phyloP scores from a whole-genome alignment of 2,329 filamentous ascomycete genomes.

The Phaeosphaeriaceae sp. region DNA sequence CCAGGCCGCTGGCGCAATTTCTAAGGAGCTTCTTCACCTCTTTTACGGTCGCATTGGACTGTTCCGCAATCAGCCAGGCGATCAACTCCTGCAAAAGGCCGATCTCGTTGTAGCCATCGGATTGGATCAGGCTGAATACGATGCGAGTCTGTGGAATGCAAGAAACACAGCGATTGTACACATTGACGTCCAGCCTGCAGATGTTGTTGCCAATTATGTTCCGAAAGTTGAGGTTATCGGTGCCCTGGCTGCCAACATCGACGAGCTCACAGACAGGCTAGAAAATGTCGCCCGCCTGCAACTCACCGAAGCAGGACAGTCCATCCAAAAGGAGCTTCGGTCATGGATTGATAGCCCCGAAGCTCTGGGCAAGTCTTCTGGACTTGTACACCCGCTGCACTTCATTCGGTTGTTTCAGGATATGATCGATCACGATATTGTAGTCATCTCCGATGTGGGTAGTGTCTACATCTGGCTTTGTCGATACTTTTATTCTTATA shows the following conservation, averaged over 20 bases:
- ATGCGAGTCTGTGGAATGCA: neutral
- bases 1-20: neutral
- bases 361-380: neutral
- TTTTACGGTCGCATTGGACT: neutral
- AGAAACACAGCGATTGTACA: neutral
- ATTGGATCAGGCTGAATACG: neutral
- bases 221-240: neutral
- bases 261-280: neutral
- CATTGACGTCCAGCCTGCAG: neutral
- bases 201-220: neutral
- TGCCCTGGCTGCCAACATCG: neutral
- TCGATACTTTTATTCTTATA: neutral
- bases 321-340: neutral
- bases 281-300: neutral
- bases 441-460: neutral
- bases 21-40: neutral
- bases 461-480: neutral
- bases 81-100: neutral
- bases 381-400: neutral
- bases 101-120: neutral
- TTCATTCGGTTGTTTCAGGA: neutral
- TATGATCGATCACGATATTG: neutral
- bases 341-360: neutral
- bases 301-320: neutral
- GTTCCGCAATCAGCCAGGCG: neutral